Percentiles rank a stretch among this genome's conserved stretches.
Evolutionary conservation across 805 yeast species (phyloP).

Genomic region (Pichia heedii): DNA sequence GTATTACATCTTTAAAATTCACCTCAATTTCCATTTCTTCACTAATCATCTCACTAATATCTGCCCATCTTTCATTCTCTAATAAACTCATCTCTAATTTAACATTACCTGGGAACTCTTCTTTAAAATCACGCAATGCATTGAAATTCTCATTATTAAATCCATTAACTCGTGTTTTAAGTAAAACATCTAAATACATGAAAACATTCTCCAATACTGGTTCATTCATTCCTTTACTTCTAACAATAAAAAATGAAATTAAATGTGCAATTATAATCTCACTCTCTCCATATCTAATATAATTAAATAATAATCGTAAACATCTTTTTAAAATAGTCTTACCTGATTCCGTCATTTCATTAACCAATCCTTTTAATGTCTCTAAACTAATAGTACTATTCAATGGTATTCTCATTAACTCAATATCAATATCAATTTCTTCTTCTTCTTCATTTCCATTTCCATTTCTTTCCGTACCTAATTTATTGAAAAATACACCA

Average conservation of each 20-base stretch:
- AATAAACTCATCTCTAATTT: conserved; percentile 7
- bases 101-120: conserved; percentile 14
- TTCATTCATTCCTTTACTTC: neutral
- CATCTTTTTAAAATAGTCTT: conserved; percentile 16
- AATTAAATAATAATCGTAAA: conserved; percentile 10
- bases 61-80: conserved; percentile 11
- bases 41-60: conserved; percentile 12
- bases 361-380: conserved; percentile 16
- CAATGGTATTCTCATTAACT: conserved; percentile 32
- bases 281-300: conserved; percentile 18
- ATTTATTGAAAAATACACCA: conserved; percentile 27
- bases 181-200: conserved; percentile 27
- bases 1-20: conserved; percentile 4
- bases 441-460: neutral
- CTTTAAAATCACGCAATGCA: conserved; percentile 17
- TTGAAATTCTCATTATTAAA: conserved; percentile 21
- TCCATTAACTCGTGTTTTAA: conserved; percentile 25
- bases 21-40: conserved; percentile 10
- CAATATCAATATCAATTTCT: conserved; percentile 15
- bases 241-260: conserved; percentile 13
- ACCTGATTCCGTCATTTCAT: conserved; percentile 11
- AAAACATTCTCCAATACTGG: conserved; percentile 11
- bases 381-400: conserved; percentile 26
- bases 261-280: conserved; percentile 20
- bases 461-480: neutral